These are phyloP conservation scores for Maudiozyma serrabonitensis DNA, from an alignment of 805 yeast genomes.

Conservation along the genomic window DNA sequence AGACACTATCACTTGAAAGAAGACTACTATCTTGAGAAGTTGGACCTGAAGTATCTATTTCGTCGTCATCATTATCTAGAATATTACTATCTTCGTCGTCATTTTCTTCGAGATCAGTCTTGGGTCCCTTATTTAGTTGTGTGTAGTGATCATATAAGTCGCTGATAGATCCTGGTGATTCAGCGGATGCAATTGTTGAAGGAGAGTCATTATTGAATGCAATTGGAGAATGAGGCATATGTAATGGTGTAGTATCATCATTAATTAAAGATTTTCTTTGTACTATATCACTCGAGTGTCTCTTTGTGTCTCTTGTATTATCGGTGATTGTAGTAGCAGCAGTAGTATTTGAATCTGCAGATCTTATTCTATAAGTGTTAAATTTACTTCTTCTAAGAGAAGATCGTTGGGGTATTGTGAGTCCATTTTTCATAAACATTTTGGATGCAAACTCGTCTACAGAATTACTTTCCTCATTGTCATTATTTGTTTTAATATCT, in stretches of 20 bases:
- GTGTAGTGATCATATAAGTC: conserved; percentile 26
- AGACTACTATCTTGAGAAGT: conserved; percentile 11
- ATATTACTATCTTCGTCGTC: background rate
- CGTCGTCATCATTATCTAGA: background rate
- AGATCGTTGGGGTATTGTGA: conserved; percentile 26
- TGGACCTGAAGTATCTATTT: background rate
- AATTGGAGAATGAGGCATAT: background rate
- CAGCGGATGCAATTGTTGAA: background rate
- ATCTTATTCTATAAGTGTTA: conserved; percentile 40
- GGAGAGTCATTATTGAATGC: background rate
- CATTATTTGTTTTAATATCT: background rate
- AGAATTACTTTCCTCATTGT: background rate
- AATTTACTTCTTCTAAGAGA: conserved; percentile 39
- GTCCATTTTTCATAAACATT: conserved; percentile 22
- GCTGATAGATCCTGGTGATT: conserved; percentile 11
- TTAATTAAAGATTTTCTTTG: background rate
- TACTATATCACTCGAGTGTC: background rate
- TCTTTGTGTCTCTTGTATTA: background rate
- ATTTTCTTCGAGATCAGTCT: background rate
- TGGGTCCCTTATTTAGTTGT: conserved; percentile 5
- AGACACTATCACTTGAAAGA: conserved; percentile 10
- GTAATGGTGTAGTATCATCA: background rate
- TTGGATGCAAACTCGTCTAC: conserved; percentile 23
- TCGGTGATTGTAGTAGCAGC: background rate
- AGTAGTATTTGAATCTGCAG: conserved; percentile 9